phyloP scores from a whole-genome alignment of 2,329 filamentous ascomycete species.

The Corynespora cassiicola region DNA sequence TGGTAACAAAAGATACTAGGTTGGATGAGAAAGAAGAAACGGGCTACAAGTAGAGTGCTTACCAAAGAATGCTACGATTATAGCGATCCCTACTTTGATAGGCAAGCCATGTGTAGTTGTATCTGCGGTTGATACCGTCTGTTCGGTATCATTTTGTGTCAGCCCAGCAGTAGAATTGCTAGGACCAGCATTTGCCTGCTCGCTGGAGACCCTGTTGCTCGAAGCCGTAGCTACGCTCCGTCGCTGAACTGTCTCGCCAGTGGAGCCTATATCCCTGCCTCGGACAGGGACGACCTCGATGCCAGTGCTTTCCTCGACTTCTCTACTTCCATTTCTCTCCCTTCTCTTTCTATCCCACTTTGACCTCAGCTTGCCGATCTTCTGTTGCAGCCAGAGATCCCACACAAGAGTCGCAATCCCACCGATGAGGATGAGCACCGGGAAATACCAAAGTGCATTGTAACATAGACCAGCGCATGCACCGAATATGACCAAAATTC shows the following conservation, averaged over 20 bases:
- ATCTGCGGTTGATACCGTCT: not conserved
- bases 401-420: constrained; percentile 62
- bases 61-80: constrained; percentile 59
- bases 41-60: constrained; percentile 12
- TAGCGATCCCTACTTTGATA: constrained; percentile 42
- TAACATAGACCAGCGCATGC: constrained; percentile 72
- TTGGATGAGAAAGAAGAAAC: constrained; percentile 1
- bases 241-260: constrained; percentile 11
- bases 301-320: constrained; percentile 24
- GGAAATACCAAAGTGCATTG: constrained; percentile 78
- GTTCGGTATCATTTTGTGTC: not conserved
- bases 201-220: constrained; percentile 13
- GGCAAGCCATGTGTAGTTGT: constrained; percentile 13
- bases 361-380: constrained; percentile 40
- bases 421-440: constrained; percentile 64
- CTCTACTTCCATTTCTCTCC: constrained; percentile 20
- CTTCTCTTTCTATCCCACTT: constrained; percentile 24
- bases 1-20: constrained; percentile 59
- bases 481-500: constrained; percentile 68
- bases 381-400: constrained; percentile 61
- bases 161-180: not conserved
- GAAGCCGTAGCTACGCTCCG: constrained; percentile 22
- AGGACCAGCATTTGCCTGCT: constrained; percentile 5
- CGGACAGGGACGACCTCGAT: constrained; percentile 20
- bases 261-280: too few species aligned